These are phyloP conservation scores for Lecanicillium sp. DNA, from an alignment of 2,329 filamentous ascomycete genomes.

Conservation along the genomic window DNA sequence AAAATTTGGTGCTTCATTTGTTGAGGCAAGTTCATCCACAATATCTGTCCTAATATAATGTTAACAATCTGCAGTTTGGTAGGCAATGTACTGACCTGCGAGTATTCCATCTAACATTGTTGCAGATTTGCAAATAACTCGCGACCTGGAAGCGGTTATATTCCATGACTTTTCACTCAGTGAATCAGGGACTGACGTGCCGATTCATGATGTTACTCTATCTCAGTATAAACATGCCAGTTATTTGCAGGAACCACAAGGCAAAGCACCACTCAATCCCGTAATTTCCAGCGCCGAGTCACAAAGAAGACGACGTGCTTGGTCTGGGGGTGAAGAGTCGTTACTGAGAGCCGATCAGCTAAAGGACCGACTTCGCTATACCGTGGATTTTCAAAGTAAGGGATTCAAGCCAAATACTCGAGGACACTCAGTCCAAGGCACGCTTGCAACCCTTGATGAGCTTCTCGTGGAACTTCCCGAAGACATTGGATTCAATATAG, in stretches of 20 bases:
- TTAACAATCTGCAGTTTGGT: conserved; percentile 6
- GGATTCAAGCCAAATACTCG: conserved; percentile 32
- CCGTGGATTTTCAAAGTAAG: conserved; percentile 28
- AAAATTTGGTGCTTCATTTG: conserved; percentile 4
- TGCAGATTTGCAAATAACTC: conserved; percentile 31
- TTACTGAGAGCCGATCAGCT: conserved; percentile 13
- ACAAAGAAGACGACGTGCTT: conserved; percentile 12
- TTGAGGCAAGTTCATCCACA: conserved; percentile 1
- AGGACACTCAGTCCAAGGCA: conserved; percentile 26
- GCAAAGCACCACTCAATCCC: neutral
- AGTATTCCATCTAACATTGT: neutral
- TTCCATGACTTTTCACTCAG: conserved; percentile 34
- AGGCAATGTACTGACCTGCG: neutral
- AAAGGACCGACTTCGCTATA: conserved; percentile 26
- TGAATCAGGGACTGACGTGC: conserved; percentile 30
- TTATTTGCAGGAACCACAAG: conserved; percentile 12
- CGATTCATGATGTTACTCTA: conserved; percentile 28
- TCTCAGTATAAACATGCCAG: conserved; percentile 27
- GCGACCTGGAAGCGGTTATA: conserved; percentile 28
- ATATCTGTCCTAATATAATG: too few species aligned
- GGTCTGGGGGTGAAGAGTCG: conserved; percentile 14
- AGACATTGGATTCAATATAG: conserved; percentile 28
- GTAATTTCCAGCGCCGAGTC: conserved; percentile 1
- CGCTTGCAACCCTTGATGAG: conserved; percentile 28
- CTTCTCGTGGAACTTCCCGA: conserved; percentile 24